These are phyloP conservation scores for Ceratonia siliqua DNA, from an alignment of 306 rosid genomes.

Conservation along the genomic window DNA sequence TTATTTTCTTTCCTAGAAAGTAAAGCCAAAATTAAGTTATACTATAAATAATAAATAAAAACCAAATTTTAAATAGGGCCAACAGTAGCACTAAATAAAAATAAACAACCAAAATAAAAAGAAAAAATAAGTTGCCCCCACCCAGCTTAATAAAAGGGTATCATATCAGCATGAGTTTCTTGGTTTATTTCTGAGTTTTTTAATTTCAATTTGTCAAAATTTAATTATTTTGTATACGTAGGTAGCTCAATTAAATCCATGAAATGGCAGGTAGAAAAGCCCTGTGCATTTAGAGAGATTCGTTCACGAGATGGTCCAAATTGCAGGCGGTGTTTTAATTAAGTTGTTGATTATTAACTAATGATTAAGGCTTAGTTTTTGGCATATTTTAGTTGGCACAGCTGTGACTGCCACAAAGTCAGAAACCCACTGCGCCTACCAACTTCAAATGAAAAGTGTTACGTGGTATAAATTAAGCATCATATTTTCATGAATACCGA, in stretches of 20 bases:
- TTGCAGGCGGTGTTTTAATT: not conserved
- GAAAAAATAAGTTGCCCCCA: too few species aligned
- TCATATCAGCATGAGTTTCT: not conserved
- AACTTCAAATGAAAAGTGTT: slow-evolving; percentile 14
- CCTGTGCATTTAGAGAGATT: not conserved
- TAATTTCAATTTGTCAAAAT: too few species aligned
- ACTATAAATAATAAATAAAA: too few species aligned
- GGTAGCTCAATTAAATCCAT: not conserved
- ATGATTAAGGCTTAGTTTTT: slow-evolving; percentile 33
- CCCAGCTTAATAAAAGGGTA: too few species aligned
- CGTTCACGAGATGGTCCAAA: not conserved
- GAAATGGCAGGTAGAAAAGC: too few species aligned
- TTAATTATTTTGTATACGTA: too few species aligned
- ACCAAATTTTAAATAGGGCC: not conserved
- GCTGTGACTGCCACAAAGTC: slow-evolving; percentile 24
- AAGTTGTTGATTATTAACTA: not conserved
- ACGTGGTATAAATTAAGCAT: too few species aligned
- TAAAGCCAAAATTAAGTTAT: not conserved
- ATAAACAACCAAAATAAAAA: too few species aligned
- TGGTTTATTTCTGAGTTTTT: too few species aligned
- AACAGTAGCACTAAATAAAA: too few species aligned
- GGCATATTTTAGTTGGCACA: slow-evolving; percentile 20
- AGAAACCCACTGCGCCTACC: slow-evolving; percentile 22
- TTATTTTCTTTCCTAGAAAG: too few species aligned
- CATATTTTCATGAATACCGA: too few species aligned